A percentile compares a stretch with the other conserved stretches of the same genome.
Conservation (phyloP, 768 basidiomycete genomes). For the Amanita rubescens region DNA sequence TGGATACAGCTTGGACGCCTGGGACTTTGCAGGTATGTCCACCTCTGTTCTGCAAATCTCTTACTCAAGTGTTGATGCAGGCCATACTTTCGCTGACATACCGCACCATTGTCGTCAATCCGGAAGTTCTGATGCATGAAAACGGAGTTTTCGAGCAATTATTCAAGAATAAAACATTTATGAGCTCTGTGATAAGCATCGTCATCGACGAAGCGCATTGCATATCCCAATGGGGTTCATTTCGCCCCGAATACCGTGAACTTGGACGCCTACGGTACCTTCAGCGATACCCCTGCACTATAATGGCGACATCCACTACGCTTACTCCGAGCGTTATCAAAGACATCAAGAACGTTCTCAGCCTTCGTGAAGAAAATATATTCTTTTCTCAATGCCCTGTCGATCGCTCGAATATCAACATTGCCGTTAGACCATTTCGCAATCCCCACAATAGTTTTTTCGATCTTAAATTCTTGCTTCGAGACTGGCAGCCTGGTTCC, state of each 20-base stretch:
- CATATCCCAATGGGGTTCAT: slow-evolving; percentile 21
- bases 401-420: background rate
- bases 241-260: slow-evolving; percentile 21
- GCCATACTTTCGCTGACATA: slow-evolving; percentile 8
- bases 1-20: slow-evolving; percentile 7
- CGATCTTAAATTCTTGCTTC: background rate
- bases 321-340: background rate
- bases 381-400: background rate
- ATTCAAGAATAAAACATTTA: slow-evolving; percentile 14
- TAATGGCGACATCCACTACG: background rate
- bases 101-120: slow-evolving; percentile 12
- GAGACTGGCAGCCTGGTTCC: background rate
- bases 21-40: slow-evolving; percentile 4
- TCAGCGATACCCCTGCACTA: background rate
- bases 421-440: background rate
- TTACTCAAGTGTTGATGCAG: background rate
- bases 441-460: background rate
- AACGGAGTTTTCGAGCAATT: slow-evolving; percentile 5
- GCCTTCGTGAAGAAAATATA: background rate
- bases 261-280: slow-evolving; percentile 6
- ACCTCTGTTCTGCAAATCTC: background rate
- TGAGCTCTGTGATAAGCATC: slow-evolving; percentile 15
- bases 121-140: slow-evolving; percentile 15
- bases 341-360: background rate
- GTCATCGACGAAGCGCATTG: slow-evolving; percentile 27